phyloP scores from a whole-genome alignment of 352 stramenopile genomes.

The Phytophthora foliorum region DNA sequence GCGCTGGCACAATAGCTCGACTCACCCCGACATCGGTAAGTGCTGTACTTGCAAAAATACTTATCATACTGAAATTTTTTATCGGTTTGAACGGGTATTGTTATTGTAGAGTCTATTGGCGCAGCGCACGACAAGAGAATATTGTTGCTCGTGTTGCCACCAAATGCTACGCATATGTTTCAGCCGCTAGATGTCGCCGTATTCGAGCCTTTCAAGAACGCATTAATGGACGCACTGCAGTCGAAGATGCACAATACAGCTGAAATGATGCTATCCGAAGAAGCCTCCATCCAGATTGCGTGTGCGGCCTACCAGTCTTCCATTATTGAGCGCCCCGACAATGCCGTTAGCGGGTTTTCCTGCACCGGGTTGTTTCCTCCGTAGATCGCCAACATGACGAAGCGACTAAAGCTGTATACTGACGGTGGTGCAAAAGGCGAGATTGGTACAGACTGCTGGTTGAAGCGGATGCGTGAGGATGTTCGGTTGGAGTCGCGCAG shows the following conservation, averaged over 20 bases:
- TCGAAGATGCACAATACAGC: background rate
- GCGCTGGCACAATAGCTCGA: too few species aligned
- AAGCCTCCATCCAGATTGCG: slow-evolving; percentile 7
- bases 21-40: too few species aligned
- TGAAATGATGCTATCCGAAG: slow-evolving; percentile 4
- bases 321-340: slow-evolving; percentile 7
- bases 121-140: background rate
- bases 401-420: background rate
- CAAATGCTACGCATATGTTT: slow-evolving; percentile 8
- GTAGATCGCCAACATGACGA: slow-evolving; percentile 8
- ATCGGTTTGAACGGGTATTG: too few species aligned
- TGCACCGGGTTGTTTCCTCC: slow-evolving; percentile 10
- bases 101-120: background rate
- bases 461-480: background rate
- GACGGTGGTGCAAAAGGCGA: slow-evolving; percentile 1
- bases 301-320: slow-evolving; percentile 9
- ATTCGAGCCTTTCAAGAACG: slow-evolving; percentile 12
- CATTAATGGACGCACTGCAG: slow-evolving; percentile 1
- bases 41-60: too few species aligned
- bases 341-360: slow-evolving; percentile 18
- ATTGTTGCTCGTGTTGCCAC: slow-evolving; percentile 3
- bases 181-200: slow-evolving; percentile 15
- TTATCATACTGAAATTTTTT: too few species aligned
- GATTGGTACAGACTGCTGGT: background rate
- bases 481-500: background rate